Evolutionary conservation across 371 early-diverging fungal species (phyloP), one percentile per base, ranked within the genome.

Genomic region (Chytridium lagenaria): DNA sequence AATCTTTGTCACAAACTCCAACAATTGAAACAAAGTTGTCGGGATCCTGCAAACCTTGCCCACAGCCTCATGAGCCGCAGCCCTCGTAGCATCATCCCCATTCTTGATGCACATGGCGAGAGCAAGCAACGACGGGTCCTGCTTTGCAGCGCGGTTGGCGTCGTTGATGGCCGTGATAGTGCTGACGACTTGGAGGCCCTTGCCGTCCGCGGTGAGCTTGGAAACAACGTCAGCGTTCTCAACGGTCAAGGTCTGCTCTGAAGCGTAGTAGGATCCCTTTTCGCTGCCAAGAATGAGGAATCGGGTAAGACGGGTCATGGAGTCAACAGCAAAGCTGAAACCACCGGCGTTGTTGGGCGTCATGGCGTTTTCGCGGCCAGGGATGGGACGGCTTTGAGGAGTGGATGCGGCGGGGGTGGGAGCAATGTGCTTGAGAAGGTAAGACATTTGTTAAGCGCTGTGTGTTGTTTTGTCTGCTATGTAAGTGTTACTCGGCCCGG

Each of bases 1-100:
- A 7, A 55, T 23, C 36, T 22, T 28, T 7, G 69, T 34, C 15
- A 23, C 12, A n/a, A 69, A 50, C 67, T 68, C 70, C 59, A 70
- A 5, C 28, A 68, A 38, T 50, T 34, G 28, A 66, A 74, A 74
- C 31, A 74, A 59, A 19, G 51, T 50, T 38, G 74, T 74, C 39
- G 74, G 74, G 59, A 74, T 75, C 16, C 75, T 40, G 71, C 75
- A 75, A 22, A 75, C 57, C 59, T 69, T 50, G 19, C 33, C 30
- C 33, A 75, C 36, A 19, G 49, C 55, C 7, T 34, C 66, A 67
- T 50, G 51, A 16, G 66, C 75, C 26, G 34, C 30, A 50, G 16
- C 22, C 31, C 33, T 57, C 67, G 40, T 59, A 37, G 61, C 55
- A 10, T 70, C 67, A 44, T 67, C 59, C 19, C 71, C 71, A 16